phyloP scores from a whole-genome alignment of 2,329 filamentous ascomycete species.

The Sclerotinia spermophila region DNA sequence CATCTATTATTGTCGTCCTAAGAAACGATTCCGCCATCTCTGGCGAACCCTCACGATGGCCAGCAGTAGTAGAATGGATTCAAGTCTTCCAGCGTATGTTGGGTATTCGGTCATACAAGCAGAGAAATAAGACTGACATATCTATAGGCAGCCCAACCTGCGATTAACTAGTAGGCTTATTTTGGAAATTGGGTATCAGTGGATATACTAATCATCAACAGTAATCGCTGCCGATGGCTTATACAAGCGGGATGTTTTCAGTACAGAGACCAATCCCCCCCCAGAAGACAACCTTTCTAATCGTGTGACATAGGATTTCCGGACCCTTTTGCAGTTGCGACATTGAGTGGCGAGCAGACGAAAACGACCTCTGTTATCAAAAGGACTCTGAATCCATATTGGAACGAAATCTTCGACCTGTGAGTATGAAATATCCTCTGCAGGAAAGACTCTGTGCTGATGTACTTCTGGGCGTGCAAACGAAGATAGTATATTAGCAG shows the following conservation, averaged over 20 bases:
- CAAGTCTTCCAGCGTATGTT: conserved; percentile 61
- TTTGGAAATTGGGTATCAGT: neutral
- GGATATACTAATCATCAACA: conserved; percentile 46
- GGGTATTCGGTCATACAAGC: conserved; percentile 20
- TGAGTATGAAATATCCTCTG: conserved; percentile 40
- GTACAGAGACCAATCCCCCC: conserved; percentile 55
- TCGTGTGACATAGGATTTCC: conserved; percentile 68
- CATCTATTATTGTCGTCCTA: conserved; percentile 34
- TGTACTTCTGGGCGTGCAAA: conserved; percentile 66
- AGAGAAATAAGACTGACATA: conserved; percentile 28
- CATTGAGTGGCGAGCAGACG: conserved; percentile 95
- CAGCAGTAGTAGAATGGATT: conserved; percentile 49
- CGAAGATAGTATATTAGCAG: conserved; percentile 93
- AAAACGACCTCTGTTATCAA: conserved; percentile 97
- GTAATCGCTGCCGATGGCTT: conserved; percentile 98
- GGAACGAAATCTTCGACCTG: conserved; percentile 99
- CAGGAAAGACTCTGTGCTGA: conserved; percentile 22
- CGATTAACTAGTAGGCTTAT: conserved; percentile 78
- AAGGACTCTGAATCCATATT: conserved; percentile 97
- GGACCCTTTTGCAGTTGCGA: conserved; percentile 96
- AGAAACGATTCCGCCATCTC: conserved; percentile 35
- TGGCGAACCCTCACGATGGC: conserved; percentile 43
- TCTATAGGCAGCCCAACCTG: conserved; percentile 72
- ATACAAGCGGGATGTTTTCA: conserved; percentile 98
- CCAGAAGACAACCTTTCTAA: conserved; percentile 20